Base-by-base conservation (phyloP, 2,329 filamentous ascomycete species). In the Lasiodiplodia hormozganensis region DNA sequence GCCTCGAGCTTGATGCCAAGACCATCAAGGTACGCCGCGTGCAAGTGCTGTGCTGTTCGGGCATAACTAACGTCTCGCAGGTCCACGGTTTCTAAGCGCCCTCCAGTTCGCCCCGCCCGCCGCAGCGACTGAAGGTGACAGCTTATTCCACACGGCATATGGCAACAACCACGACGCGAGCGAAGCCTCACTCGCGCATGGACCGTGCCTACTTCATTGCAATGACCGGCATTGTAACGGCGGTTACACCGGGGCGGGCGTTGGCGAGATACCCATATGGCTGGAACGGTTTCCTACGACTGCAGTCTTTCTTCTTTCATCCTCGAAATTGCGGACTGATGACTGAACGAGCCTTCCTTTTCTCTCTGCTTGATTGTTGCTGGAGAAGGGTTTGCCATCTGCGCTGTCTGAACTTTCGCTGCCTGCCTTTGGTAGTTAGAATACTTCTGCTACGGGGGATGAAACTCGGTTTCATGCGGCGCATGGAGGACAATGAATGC, bases 1-100 rank as follows among this genome's bases (percentile, higher is more conserved):
- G 95, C 78, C 88, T 98, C 78, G 93, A 93, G 83, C 90, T 97
- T 80, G 93, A 97, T 85, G 87, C 90, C 83, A 97, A 97, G 89
- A 96, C 91, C 85, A 97, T 98, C 85, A 97, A 98, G 89, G 92
- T 95, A 34, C 7, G 21, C 25, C 18, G 18, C 2, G 40, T 18
- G 14, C 28, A 54, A 12, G 28, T 21, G 2, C 23, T 34, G 21
- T 16, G 28, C 18, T 43, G 4, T 21, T 6, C 14, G 18, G 31
- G n/a, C 10, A 18, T 14, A 10, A 23, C 7, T 52, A n/a, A 64
- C 60, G 18, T 18, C 12, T n/a, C 40, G 3, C 70, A 78, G 76
- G 76, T 78, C 71, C 76, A 78, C 70, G 76, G 76, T 72, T 78
- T 78, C 76, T 78, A 77, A 70, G 69, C 71, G 49, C 51, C 70